Evolutionary conservation across 345 rosid species (phyloP).

Genomic region (Salix viminalis): DNA sequence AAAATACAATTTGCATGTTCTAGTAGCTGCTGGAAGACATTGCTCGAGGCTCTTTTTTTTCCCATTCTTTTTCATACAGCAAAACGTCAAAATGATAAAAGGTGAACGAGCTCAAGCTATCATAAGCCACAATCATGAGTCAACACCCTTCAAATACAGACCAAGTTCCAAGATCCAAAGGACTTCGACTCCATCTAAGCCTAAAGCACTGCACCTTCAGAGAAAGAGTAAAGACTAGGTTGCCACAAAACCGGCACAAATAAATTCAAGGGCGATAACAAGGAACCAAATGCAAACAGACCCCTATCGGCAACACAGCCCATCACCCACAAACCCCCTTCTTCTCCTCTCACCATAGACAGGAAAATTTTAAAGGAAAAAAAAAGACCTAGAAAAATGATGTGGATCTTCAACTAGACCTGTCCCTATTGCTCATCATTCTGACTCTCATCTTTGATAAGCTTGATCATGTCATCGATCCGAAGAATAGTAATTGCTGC

Average conservation of each 20-base stretch:
- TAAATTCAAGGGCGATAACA: not conserved
- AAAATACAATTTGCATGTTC: not conserved
- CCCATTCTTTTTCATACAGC: not conserved
- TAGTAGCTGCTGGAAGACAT: not conserved
- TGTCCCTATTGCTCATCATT: conserved; percentile 38
- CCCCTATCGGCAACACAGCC: not conserved
- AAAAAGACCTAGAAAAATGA: not conserved
- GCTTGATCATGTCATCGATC: conserved; percentile 96
- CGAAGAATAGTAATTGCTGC: conserved; percentile 97
- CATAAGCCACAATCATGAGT: not conserved
- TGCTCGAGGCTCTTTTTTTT: not conserved
- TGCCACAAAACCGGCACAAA: not conserved
- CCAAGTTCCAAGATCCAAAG: not conserved
- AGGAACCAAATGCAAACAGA: not conserved
- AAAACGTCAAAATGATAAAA: not conserved
- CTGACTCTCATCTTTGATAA: conserved; percentile 86
- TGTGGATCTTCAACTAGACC: not conserved
- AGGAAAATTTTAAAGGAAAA: not conserved
- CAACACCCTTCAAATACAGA: not conserved
- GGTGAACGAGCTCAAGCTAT: not conserved
- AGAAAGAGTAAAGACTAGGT: not conserved
- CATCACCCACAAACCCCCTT: not conserved
- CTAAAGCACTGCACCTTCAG: not conserved
- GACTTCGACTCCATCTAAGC: not conserved
- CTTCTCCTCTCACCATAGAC: not conserved